These are phyloP conservation scores for Capronia americana DNA, from an alignment of 2,329 filamentous ascomycete genomes.

Conservation along the genomic window DNA sequence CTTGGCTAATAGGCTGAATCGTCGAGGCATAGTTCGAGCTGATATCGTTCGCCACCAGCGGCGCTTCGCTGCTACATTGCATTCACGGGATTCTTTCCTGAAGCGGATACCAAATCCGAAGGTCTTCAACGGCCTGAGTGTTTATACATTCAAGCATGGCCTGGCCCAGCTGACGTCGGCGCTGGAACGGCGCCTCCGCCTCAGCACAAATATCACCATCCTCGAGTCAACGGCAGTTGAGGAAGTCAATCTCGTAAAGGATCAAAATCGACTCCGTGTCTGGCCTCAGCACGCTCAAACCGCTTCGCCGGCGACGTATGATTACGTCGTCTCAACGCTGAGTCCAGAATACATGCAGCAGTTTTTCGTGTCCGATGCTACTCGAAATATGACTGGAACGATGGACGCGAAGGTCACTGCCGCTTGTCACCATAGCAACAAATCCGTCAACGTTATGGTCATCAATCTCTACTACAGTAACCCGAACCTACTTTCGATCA, in stretches of 20 bases:
- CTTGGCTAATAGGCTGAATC: slow-evolving; percentile 11
- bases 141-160: slow-evolving; percentile 60
- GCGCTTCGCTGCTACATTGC: background rate
- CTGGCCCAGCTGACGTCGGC: slow-evolving; percentile 66
- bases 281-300: background rate
- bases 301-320: slow-evolving; percentile 27
- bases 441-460: slow-evolving; percentile 82
- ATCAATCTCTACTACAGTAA: slow-evolving; percentile 85
- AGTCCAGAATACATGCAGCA: slow-evolving; percentile 31
- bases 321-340: slow-evolving; percentile 42
- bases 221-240: slow-evolving; percentile 51
- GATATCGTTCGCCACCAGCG: background rate
- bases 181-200: slow-evolving; percentile 59
- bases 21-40: background rate
- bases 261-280: slow-evolving; percentile 39
- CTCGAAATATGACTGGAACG: slow-evolving; percentile 22
- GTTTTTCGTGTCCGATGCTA: slow-evolving; percentile 20
- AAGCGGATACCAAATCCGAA: slow-evolving; percentile 4
- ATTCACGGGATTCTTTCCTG: background rate
- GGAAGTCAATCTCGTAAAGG: slow-evolving; percentile 25
- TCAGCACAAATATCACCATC: slow-evolving; percentile 66
- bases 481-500: slow-evolving; percentile 64
- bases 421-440: slow-evolving; percentile 38
- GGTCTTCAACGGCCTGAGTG: slow-evolving; percentile 42
- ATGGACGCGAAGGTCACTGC: slow-evolving; percentile 35